Base-by-base conservation (phyloP, 225 moss, liverwort and hornwort species). In the Antitrichia curtipendula region DNA sequence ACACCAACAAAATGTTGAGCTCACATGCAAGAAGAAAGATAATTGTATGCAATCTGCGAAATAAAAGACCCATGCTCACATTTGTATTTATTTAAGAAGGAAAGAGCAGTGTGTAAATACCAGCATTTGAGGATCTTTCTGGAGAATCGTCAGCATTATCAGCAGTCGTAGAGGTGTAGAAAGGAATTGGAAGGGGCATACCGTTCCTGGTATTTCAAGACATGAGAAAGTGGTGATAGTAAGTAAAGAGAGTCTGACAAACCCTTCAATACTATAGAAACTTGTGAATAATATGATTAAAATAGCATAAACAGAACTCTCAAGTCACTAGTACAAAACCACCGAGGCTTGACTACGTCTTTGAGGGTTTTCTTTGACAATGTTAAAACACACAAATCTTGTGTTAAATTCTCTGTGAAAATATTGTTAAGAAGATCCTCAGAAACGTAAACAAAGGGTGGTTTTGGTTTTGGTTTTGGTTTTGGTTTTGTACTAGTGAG, bases 111-210 rank as follows among this genome's bases (percentile, higher is more conserved):
- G 34, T 75, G 53, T 89, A 50, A 50, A 50, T 50, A 92, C 92
- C 89, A 78, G 85, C 64, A 85, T 57, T 85, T 64, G 85, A 83
- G 81, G 90, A 91, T 75, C 14, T 88, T 50, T 47, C 53, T 53
- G 75, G 68, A 75, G 86, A n/a, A n/a, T 86, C 89, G 13, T 10
- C n/a, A n/a, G n/a, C n/a, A n/a, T n/a, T n/a, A n/a, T n/a, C n/a
- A 65, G 83, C 54, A 53, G 81, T 13, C 28, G 81, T 53, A 80
- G 92, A 88, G 58, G 75, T 21, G 81, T 91, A 78, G 76, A 84
- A 92, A 72, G 91, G 91, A 82, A 82, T 61, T 66, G 93, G 91
- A 70, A 93, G 84, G 14, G 88, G 88, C 86, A 86, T 22, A 4
- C 86, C 72, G 23, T 66, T 40, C 58, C 88, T 92, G 62, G 61